Base-by-base conservation (phyloP, 192 early-diverging fungal species). In the Coemansia reversa region DNA sequence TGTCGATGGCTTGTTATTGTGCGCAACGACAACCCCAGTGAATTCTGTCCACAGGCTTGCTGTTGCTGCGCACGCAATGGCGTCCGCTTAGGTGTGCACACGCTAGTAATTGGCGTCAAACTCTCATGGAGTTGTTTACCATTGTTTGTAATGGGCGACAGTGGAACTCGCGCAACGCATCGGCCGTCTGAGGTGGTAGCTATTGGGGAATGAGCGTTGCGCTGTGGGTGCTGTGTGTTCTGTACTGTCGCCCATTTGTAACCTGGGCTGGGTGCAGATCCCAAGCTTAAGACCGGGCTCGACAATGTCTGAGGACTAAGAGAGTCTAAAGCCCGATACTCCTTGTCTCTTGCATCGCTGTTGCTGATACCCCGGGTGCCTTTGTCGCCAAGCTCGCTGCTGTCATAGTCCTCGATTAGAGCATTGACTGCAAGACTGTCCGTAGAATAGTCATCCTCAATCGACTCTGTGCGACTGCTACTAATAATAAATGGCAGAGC, bases 381-480 rank as follows among this genome's bases (percentile, higher is more conserved):
- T 59, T 49, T 16, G 49, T 32, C 14, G 59, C 32, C 53, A 42
- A 6, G 11, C 59, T 62, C 32, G 60, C 52, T 49, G 23, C 45
- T 32, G 49, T 54, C 62, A 55, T 54, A 54, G 48, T 63, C 62
- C 19, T 63, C 62, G 4, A 55, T 39, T 7, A 20, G 22, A 4
- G 28, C 1, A 42, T 55, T 52, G 1, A 22, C 32, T 16, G 52
- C 51, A 1, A 24, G 25, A 24, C 27, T 12, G 7, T 63, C 62
- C 33, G 52, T 29, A 23, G 58, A n/a, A 28, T 60, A 65, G 57
- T 61, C 68, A 49, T 70, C 71, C 18, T 74, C 76, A 30, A 79
- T 79, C 18, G 76, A 79, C 9, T 79, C 76, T 11, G 65, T 28
- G n/a, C 61, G 76, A 28, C 65, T 64, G 30, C 62, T 69, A 59